Conservation (phyloP, 768 basidiomycete genomes). For the Terana coerulea region DNA sequence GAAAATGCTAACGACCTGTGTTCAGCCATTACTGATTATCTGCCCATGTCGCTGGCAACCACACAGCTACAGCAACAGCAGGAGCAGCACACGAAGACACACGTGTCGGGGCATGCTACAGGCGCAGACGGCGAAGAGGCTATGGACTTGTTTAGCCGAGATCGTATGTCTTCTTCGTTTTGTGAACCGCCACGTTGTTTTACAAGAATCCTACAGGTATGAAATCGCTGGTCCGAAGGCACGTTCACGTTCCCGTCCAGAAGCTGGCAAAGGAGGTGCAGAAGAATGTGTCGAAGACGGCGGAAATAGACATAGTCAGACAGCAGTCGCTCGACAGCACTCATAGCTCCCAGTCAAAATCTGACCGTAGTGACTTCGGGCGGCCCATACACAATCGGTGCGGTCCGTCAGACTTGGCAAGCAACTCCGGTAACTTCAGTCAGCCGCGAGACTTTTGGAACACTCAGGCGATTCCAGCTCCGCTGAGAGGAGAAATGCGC, state of each 20-base stretch:
- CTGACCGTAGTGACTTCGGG: no score
- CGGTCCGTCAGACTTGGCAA: no score
- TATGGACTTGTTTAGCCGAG: conserved; percentile 24
- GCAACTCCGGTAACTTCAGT: no score
- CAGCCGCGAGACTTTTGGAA: no score
- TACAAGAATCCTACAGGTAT: conserved; percentile 6
- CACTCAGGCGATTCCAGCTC: no score
- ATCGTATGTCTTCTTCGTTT: conserved; percentile 12
- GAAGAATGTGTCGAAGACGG: conserved; percentile 8
- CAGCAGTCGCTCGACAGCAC: no score
- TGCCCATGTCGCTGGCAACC: conserved; percentile 64
- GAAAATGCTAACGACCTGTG: not conserved
- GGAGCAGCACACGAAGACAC: conserved; percentile 26
- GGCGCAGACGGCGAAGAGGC: conserved; percentile 15
- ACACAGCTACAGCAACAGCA: conserved; percentile 45
- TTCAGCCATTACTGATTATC: conserved; percentile 46
- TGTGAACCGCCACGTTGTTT: not conserved
- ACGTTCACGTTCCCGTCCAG: conserved; percentile 4
- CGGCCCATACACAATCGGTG: no score
- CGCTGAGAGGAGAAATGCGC: not conserved
- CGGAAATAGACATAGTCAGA: not conserved
- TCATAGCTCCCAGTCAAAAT: no score
- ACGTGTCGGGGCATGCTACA: not conserved
- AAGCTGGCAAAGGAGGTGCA: conserved; percentile 9
- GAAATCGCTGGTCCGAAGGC: conserved; percentile 11